These are phyloP conservation scores for Hyaloperonospora brassicae DNA, from an alignment of 352 stramenopile genomes.

Conservation along the genomic window DNA sequence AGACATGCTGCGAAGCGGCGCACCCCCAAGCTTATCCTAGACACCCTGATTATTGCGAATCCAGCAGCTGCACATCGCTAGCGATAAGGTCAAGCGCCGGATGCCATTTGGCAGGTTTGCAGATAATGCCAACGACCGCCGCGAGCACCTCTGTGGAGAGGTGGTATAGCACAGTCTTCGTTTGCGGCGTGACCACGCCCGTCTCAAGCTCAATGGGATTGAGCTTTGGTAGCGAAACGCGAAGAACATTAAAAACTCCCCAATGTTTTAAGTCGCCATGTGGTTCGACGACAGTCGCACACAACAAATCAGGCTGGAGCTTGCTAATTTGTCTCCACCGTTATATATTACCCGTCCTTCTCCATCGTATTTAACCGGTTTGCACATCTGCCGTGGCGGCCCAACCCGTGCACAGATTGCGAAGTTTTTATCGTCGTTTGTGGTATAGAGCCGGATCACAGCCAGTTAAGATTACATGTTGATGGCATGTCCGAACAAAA, in stretches of 20 bases:
- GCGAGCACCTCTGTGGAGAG: background rate
- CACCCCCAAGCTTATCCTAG: background rate
- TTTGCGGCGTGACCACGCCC: background rate
- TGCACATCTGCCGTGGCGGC: too few species aligned
- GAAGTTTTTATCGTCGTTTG: too few species aligned
- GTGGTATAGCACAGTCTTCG: background rate
- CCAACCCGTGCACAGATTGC: too few species aligned
- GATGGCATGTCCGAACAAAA: background rate
- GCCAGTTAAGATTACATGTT: background rate
- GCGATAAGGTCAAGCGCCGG: background rate
- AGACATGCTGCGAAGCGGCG: background rate
- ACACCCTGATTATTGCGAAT: background rate
- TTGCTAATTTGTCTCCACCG: background rate
- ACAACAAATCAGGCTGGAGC: background rate
- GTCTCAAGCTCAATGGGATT: background rate
- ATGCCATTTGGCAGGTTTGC: background rate
- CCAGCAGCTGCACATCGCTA: background rate
- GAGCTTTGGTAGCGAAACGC: background rate
- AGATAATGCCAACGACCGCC: background rate
- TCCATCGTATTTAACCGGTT: background rate
- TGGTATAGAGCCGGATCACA: background rate
- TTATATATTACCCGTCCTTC: background rate
- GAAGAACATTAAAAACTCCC: background rate
- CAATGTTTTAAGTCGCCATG: background rate
- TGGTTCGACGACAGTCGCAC: background rate